phyloP scores from a whole-genome alignment of 2,329 filamentous ascomycete species.

The Tolypocladium tundrense region DNA sequence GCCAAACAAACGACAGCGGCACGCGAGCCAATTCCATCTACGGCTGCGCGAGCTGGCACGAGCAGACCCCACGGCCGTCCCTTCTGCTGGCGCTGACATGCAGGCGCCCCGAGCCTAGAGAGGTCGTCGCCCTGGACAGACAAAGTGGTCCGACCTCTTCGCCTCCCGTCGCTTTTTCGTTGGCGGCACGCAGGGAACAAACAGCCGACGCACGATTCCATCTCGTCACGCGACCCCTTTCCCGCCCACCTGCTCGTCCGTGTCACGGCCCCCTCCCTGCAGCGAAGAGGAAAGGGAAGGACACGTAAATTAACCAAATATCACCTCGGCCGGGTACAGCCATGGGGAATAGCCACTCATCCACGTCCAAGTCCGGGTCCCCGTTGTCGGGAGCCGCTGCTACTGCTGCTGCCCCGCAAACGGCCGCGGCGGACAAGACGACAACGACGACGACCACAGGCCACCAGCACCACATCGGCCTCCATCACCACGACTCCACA shows the following conservation, averaged over 20 bases:
- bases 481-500: constrained; percentile 15
- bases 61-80: background rate
- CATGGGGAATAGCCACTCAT: constrained; percentile 29
- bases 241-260: background rate
- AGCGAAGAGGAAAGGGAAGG: background rate
- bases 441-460: constrained; percentile 2
- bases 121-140: background rate
- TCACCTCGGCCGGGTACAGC: background rate
- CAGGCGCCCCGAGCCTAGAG: background rate
- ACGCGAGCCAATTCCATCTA: background rate
- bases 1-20: background rate
- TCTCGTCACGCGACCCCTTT: background rate
- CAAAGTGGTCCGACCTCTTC: background rate
- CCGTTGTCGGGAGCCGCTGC: constrained; percentile 13
- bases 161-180: background rate
- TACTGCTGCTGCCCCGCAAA: constrained; percentile 7
- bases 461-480: constrained; percentile 1
- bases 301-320: background rate
- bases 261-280: background rate
- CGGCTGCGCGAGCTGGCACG: background rate
- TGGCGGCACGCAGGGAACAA: background rate
- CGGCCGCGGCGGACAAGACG: constrained; percentile 12
- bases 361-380: constrained; percentile 25
- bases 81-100: background rate
- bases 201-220: background rate